These are phyloP conservation scores for Limonium bicolor DNA, from an alignment of 148 eudicot species.

Conservation along the genomic window DNA sequence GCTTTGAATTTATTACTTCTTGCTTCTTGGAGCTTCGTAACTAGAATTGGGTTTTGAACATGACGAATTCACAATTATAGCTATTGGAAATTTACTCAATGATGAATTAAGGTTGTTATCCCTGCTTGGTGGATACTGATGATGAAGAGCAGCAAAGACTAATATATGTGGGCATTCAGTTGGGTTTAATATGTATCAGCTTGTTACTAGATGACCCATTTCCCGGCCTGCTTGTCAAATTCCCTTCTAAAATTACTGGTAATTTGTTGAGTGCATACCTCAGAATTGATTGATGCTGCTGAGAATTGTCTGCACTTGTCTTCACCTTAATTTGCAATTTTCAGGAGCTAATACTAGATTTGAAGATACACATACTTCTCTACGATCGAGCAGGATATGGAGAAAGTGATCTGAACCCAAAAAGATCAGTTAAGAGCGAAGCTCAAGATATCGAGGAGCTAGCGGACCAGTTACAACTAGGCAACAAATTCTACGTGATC, in stretches of 20 bases:
- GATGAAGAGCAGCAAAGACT: too few relatives aligned
- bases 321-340: conserved; percentile 9
- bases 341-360: conserved; percentile 37
- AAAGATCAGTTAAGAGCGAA: conserved; percentile 36
- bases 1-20: neutral
- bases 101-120: too few relatives aligned
- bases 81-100: too few relatives aligned
- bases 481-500: conserved; percentile 39
- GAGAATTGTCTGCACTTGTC: neutral
- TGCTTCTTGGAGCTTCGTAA: too few relatives aligned
- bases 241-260: neutral
- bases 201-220: too few relatives aligned
- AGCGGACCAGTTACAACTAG: conserved; percentile 44
- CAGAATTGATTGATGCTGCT: neutral
- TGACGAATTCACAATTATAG: too few relatives aligned
- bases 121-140: too few relatives aligned
- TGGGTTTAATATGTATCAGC: too few relatives aligned
- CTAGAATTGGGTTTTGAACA: too few relatives aligned
- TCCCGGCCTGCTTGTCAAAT: neutral
- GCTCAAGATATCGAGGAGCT: conserved; percentile 52
- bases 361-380: conserved; percentile 35
- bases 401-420: conserved; percentile 59
- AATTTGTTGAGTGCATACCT: neutral
- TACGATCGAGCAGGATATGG: conserved; percentile 65
- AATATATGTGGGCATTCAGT: neutral